Conservation (phyloP, 345 rosid genomes). For the Cardamine occulta region DNA sequence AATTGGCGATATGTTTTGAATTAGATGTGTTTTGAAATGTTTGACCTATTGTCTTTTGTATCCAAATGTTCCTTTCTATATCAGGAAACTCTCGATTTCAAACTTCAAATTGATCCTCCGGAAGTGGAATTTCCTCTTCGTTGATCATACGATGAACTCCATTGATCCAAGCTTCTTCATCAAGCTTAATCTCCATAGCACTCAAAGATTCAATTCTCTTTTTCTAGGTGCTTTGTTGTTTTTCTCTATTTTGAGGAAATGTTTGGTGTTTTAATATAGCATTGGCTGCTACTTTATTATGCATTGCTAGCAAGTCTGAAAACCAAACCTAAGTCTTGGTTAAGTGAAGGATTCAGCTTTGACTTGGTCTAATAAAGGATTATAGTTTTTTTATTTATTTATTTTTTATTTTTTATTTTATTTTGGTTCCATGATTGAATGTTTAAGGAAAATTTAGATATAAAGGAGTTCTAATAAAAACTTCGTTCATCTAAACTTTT, state of each 20-base stretch:
- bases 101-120: conserved; percentile 46
- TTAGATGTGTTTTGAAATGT: conserved; percentile 74
- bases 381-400: no score
- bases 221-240: conserved; percentile 12
- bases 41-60: conserved; percentile 75
- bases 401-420: no score
- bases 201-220: conserved; percentile 17
- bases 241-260: conserved; percentile 22
- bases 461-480: no score
- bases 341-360: no score
- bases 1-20: conserved; percentile 60
- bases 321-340: no score
- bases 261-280: background rate
- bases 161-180: conserved; percentile 36
- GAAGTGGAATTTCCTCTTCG: conserved; percentile 26
- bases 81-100: conserved; percentile 42
- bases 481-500: no score
- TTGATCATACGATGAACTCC: background rate
- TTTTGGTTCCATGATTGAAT: no score
- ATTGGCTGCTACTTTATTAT: no score
- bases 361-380: no score
- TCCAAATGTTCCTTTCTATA: conserved; percentile 47
- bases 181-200: conserved; percentile 35
- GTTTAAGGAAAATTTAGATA: no score
- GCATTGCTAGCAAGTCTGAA: no score